A percentile compares a stretch with the other conserved stretches of the same genome.
phyloP scores from a whole-genome alignment of 1,284 basidiomycete species.

The Lignosus rhinocerotis region DNA sequence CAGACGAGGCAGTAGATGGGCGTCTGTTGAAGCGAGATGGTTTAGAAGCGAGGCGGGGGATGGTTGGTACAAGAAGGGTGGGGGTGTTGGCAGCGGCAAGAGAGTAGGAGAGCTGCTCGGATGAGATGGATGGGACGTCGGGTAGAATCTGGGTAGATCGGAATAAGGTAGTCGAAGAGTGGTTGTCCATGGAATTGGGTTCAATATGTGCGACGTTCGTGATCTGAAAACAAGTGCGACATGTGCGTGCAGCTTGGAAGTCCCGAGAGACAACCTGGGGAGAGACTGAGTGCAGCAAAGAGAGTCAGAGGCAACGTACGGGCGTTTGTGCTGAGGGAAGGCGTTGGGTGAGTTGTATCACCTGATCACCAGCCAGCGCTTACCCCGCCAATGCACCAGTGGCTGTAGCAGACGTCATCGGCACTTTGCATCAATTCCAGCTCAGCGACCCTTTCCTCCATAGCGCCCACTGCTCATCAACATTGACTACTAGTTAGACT shows the following conservation, averaged over 20 bases:
- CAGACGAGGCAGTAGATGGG: conserved; percentile 47
- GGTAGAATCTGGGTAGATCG: conserved; percentile 28
- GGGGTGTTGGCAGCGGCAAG: conserved; percentile 21
- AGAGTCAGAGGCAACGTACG: not conserved
- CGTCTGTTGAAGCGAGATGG: conserved; percentile 27
- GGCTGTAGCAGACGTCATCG: conserved; percentile 20
- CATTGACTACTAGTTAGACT: not conserved
- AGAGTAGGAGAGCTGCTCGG: conserved; percentile 24
- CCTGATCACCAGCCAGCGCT: conserved; percentile 5
- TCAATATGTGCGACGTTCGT: not conserved
- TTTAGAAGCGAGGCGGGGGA: conserved; percentile 25
- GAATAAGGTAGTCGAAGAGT: conserved; percentile 6
- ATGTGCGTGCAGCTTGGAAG: not conserved
- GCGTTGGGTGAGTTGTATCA: not conserved
- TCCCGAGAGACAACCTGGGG: not conserved
- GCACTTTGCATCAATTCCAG: not conserved
- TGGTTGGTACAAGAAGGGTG: conserved; percentile 21
- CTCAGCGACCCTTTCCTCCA: not conserved
- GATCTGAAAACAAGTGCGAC: not conserved
- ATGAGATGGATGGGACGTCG: conserved; percentile 21
- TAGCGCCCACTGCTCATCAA: not conserved
- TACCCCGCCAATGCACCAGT: conserved; percentile 2
- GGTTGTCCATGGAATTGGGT: conserved; percentile 12
- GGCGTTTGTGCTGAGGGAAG: not conserved
- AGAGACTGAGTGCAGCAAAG: not conserved